These are phyloP conservation scores for Auriscalpium vulgare DNA, from an alignment of 768 basidiomycete genomes.

Conservation along the genomic window DNA sequence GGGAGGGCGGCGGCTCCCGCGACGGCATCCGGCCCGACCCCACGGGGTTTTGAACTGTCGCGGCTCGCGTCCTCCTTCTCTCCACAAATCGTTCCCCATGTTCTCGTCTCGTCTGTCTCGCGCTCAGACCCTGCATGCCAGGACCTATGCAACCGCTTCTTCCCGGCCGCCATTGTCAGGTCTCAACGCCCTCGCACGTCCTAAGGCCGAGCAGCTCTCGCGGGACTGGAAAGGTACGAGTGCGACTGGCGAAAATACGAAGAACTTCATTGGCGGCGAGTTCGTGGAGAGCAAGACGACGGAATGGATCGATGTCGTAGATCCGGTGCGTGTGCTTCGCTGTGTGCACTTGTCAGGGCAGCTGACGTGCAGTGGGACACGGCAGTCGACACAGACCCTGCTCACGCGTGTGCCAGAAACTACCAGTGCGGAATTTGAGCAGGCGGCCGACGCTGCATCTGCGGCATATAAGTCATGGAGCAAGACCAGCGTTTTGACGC, in stretches of 20 bases:
- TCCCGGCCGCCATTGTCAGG: slow-evolving; percentile 29
- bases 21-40: background rate
- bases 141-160: slow-evolving; percentile 17
- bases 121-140: background rate
- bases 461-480: slow-evolving; percentile 89
- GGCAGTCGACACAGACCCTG: slow-evolving; percentile 82
- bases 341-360: no score
- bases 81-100: background rate
- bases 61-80: background rate
- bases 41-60: background rate
- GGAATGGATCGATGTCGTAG: slow-evolving; percentile 81
- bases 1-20: no score
- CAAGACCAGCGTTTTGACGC: slow-evolving; percentile 70
- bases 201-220: slow-evolving; percentile 64
- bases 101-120: background rate
- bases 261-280: slow-evolving; percentile 87
- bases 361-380: background rate
- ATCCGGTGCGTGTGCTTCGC: slow-evolving; percentile 56
- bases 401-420: slow-evolving; percentile 90
- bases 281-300: slow-evolving; percentile 75
- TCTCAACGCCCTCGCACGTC: slow-evolving; percentile 45
- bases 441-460: slow-evolving; percentile 77
- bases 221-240: slow-evolving; percentile 82
- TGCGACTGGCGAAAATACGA: slow-evolving; percentile 78
- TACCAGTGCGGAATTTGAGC: slow-evolving; percentile 68